These are phyloP conservation scores for Cercophora samala DNA, from an alignment of 495 filamentous ascomycete species.

Conservation along the genomic window DNA sequence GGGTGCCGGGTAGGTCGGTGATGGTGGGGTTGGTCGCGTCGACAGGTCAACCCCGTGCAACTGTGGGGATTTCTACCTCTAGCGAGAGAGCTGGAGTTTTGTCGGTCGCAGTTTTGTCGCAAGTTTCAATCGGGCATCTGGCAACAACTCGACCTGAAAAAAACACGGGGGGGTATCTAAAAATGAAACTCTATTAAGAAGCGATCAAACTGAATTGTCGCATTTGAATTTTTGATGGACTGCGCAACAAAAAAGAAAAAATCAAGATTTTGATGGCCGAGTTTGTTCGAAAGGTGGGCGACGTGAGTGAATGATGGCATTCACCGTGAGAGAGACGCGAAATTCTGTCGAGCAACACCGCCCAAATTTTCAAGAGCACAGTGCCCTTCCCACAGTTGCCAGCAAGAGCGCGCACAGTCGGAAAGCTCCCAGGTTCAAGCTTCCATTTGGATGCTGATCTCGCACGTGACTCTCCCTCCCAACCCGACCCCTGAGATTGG, in stretches of 20 bases:
- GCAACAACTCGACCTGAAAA: not conserved
- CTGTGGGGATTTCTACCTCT: not conserved
- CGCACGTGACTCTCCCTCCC: constrained; percentile 28
- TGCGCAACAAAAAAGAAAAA: constrained; percentile 11
- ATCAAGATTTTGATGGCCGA: not conserved
- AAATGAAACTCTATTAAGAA: not conserved
- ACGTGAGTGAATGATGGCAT: not conserved
- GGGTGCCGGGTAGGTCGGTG: not conserved
- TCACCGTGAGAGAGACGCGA: not conserved
- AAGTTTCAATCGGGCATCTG: constrained; percentile 1
- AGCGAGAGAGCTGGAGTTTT: not conserved
- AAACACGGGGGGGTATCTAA: not conserved
- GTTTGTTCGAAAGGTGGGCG: not conserved
- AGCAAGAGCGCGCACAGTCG: not conserved
- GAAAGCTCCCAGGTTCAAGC: not conserved
- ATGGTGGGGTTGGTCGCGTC: constrained; percentile 19
- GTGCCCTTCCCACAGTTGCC: not conserved
- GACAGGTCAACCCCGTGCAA: constrained; percentile 10
- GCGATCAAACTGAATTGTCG: not conserved
- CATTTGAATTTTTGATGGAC: not conserved
- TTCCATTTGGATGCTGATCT: not conserved
- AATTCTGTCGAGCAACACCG: constrained; percentile 18
- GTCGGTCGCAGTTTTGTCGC: not conserved
- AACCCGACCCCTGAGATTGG: constrained; percentile 21
- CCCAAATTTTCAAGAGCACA: constrained; percentile 13